These are phyloP conservation scores for Tuctoria greenei DNA, from an alignment of 176 grass and related monocot genomes.

Conservation along the genomic window DNA sequence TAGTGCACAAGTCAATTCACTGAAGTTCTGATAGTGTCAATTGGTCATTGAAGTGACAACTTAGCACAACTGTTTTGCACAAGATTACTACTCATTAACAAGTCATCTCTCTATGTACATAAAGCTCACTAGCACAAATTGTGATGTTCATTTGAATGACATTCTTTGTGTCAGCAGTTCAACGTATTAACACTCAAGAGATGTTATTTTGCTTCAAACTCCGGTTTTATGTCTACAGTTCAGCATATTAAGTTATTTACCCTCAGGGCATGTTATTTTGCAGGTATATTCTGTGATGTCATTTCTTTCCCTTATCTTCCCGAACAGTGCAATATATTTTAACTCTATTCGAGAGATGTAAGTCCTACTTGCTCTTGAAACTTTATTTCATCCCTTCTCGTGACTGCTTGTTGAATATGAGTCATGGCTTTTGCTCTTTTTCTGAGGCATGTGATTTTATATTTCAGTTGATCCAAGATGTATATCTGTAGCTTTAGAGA, in stretches of 20 bases:
- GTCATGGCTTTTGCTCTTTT: constrained; percentile 3
- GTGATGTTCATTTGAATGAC: neutral
- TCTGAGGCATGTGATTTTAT: constrained; percentile 10
- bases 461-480: neutral
- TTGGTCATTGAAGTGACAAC: neutral
- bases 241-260: neutral
- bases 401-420: neutral
- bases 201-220: neutral
- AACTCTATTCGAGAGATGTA: constrained; percentile 95
- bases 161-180: neutral
- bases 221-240: neutral
- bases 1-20: neutral
- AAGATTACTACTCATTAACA: neutral
- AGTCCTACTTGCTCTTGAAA: constrained; percentile 35
- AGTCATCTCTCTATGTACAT: neutral
- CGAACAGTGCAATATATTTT: constrained; percentile 74
- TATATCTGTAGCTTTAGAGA: neutral
- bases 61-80: neutral
- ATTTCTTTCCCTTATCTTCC: constrained; percentile 78
- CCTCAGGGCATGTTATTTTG: neutral
- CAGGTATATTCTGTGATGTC: constrained; percentile 99
- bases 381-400: neutral
- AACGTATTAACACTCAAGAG: neutral
- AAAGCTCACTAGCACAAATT: neutral
- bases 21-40: neutral